Evolutionary conservation across 257 asterid species (phyloP).

Genomic region (Thymus mandschuricus): DNA sequence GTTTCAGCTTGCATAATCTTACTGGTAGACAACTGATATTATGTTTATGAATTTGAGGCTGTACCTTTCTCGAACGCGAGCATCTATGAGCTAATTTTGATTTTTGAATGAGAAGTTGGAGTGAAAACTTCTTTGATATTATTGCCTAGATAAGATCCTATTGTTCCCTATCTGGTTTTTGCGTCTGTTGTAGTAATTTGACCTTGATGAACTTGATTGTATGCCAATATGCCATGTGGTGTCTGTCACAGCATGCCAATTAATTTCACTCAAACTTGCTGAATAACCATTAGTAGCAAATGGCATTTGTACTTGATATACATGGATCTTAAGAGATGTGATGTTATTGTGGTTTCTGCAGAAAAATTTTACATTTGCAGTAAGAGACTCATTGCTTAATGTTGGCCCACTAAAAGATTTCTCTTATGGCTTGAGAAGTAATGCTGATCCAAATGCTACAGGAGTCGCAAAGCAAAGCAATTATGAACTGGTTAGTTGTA

Average conservation of each 20-base stretch:
- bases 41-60: constrained; percentile 17
- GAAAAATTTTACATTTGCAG: constrained; percentile 90
- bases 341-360: constrained; percentile 44
- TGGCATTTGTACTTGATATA: constrained; percentile 24
- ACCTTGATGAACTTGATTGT: constrained; percentile 13
- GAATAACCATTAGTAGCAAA: constrained; percentile 13
- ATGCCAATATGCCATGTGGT: constrained; percentile 10
- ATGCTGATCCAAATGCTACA: constrained; percentile 81
- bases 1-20: constrained; percentile 19
- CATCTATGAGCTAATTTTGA: constrained; percentile 5
- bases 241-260: constrained; percentile 13
- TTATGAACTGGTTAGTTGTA: constrained; percentile 80
- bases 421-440: constrained; percentile 82
- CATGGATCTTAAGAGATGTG: constrained; percentile 28
- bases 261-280: constrained; percentile 10
- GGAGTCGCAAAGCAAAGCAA: constrained; percentile 94
- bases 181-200: not conserved
- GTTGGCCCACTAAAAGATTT: constrained; percentile 95
- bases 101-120: constrained; percentile 12
- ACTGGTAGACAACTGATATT: not conserved
- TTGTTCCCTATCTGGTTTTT: constrained; percentile 8
- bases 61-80: constrained; percentile 16
- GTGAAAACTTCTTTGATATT: not conserved
- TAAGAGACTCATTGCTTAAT: constrained; percentile 88
- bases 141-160: constrained; percentile 11